phyloP scores from a whole-genome alignment of 495 filamentous ascomycete species.

The Neurospora sp. region DNA sequence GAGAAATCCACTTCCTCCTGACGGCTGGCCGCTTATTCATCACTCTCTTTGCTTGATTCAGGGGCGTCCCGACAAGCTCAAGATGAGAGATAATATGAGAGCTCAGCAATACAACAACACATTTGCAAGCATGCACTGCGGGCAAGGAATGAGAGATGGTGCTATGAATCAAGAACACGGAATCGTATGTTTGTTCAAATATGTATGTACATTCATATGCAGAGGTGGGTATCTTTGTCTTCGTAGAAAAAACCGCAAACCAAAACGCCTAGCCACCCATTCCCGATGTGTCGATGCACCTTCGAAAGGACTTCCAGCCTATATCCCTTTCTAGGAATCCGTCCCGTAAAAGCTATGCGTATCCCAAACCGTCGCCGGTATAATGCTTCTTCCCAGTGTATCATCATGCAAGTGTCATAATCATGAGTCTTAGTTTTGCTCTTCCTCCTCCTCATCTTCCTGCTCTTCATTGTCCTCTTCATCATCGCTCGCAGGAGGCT shows the following conservation, averaged over 20 bases:
- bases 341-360: neutral
- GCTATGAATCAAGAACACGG: neutral
- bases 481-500: conserved; percentile 53
- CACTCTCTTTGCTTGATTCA: neutral
- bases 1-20: neutral
- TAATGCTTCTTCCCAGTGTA: neutral
- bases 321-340: neutral
- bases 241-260: neutral
- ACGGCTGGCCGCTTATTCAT: neutral
- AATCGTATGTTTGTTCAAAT: neutral
- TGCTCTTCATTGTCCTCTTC: conserved; percentile 47
- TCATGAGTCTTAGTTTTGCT: conserved; percentile 2
- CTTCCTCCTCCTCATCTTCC: conserved; percentile 25
- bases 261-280: neutral
- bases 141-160: neutral
- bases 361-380: neutral
- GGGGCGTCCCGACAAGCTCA: neutral
- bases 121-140: neutral
- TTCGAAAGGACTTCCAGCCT: neutral
- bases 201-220: neutral
- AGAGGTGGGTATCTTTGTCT: neutral
- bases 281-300: neutral
- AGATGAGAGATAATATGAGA: neutral
- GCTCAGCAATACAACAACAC: neutral
- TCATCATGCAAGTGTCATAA: neutral